phyloP scores from a whole-genome alignment of 1,284 basidiomycete species.

The Moesziomyces sp. region DNA sequence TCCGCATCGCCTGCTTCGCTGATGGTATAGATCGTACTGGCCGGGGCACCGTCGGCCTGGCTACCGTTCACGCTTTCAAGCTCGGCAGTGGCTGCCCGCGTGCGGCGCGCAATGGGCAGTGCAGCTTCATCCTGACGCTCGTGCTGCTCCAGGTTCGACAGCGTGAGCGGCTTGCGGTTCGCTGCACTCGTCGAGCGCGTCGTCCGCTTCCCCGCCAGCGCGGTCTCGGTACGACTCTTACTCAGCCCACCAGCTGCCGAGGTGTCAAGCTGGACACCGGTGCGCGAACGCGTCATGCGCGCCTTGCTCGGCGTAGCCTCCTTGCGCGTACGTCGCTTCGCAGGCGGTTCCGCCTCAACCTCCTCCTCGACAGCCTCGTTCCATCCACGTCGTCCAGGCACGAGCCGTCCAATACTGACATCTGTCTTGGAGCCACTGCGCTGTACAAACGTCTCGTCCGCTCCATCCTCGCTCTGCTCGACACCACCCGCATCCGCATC shows the following conservation, averaged over 20 bases:
- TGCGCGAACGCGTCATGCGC: constrained; percentile 31
- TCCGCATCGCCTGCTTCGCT: constrained; percentile 39
- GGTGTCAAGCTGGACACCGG: constrained; percentile 12
- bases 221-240: constrained; percentile 19
- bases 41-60: constrained; percentile 9
- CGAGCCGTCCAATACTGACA: constrained; percentile 38
- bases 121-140: constrained; percentile 3
- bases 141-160: constrained; percentile 43
- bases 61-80: constrained; percentile 25
- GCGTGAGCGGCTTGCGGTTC: constrained; percentile 48
- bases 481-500: too few species aligned
- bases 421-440: not conserved
- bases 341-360: constrained; percentile 16
- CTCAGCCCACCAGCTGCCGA: constrained; percentile 1
- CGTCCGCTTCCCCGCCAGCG: constrained; percentile 14
- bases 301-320: constrained; percentile 5
- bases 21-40: constrained; percentile 46
- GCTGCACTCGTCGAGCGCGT: constrained; percentile 35
- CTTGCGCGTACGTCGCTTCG: constrained; percentile 31
- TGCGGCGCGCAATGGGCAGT: constrained; percentile 37
- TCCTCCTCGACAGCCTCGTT: constrained; percentile 20
- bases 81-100: constrained; percentile 44
- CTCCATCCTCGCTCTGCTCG: constrained; percentile 10
- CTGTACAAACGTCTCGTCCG: constrained; percentile 43
- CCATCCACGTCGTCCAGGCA: constrained; percentile 37